phyloP scores from a whole-genome alignment of 192 early-diverging fungal genomes.

The Chytriomyces sp. region DNA sequence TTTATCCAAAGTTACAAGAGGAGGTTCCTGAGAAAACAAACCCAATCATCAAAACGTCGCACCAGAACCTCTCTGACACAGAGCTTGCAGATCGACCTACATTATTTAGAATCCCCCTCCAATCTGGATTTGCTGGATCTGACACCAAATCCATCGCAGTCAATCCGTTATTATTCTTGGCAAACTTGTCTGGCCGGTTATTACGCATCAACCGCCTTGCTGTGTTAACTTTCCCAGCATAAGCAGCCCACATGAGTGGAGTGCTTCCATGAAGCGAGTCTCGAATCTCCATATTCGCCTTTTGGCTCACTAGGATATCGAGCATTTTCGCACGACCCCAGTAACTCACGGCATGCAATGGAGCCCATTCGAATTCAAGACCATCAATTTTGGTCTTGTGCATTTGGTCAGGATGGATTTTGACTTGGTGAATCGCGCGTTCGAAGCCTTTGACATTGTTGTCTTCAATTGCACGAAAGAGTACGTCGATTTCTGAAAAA shows the following conservation, averaged over 20 bases:
- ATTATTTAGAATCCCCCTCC: slow-evolving; percentile 55
- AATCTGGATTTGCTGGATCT: slow-evolving; percentile 60
- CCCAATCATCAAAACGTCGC: background rate
- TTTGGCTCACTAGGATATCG: slow-evolving; percentile 70
- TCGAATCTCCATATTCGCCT: slow-evolving; percentile 77
- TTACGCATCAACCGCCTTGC: slow-evolving; percentile 76
- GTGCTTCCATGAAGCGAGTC: slow-evolving; percentile 85
- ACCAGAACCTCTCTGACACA: background rate
- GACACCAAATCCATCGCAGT: slow-evolving; percentile 80
- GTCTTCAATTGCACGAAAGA: slow-evolving; percentile 48
- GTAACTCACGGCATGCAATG: slow-evolving; percentile 86
- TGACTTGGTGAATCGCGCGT: slow-evolving; percentile 23
- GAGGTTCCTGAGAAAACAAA: slow-evolving; percentile 18
- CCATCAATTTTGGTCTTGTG: slow-evolving; percentile 54
- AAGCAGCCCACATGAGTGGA: slow-evolving; percentile 92
- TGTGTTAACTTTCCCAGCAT: slow-evolving; percentile 71
- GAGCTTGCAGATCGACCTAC: slow-evolving; percentile 32
- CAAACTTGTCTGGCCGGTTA: slow-evolving; percentile 75
- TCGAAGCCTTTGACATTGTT: slow-evolving; percentile 42
- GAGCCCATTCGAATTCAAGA: slow-evolving; percentile 77
- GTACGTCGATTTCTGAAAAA: slow-evolving; percentile 33
- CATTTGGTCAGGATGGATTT: slow-evolving; percentile 50
- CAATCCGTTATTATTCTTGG: slow-evolving; percentile 77
- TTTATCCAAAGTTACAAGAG: slow-evolving; percentile 8
- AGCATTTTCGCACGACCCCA: slow-evolving; percentile 74